Evolutionary conservation across 495 filamentous ascomycete genomes (phyloP).

Genomic region (Endocarpon pusillum): DNA sequence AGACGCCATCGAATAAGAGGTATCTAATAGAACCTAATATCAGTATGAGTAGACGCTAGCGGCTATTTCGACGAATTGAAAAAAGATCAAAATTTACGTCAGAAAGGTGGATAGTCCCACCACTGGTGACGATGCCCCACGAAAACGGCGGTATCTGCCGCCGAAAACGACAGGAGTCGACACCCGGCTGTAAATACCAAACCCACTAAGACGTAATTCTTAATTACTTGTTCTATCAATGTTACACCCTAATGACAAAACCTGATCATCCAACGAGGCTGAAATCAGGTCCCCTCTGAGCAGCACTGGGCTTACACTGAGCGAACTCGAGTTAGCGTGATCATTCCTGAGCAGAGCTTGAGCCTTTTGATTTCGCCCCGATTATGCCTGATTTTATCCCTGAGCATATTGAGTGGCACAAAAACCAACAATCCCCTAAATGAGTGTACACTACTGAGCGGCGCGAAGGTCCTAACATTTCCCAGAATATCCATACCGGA

Average conservation of each 20-base stretch:
- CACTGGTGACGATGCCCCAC: no score
- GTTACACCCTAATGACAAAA: not conserved
- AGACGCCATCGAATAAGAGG: no score
- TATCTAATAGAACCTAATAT: no score
- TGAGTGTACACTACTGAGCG: no score
- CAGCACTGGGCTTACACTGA: not conserved
- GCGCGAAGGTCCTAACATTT: no score
- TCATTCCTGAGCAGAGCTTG: not conserved
- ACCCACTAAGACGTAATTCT: not conserved
- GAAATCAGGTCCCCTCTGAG: constrained; percentile 1
- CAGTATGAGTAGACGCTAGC: no score
- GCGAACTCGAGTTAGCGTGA: not conserved
- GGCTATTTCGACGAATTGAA: no score
- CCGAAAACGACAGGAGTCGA: not conserved
- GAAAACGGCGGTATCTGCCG: not conserved
- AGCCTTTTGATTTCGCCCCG: not conserved
- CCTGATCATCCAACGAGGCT: constrained; percentile 1
- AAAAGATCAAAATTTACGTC: no score
- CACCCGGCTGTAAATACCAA: not conserved
- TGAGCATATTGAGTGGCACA: constrained; percentile 1
- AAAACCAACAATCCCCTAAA: no score
- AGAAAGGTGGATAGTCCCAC: not conserved
- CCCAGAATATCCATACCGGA: no score
- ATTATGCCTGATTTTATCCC: constrained; percentile 1
- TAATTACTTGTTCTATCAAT: not conserved